Evolutionary conservation across 352 stramenopile genomes (phyloP).

Genomic region (Globisporangium abappressorium): DNA sequence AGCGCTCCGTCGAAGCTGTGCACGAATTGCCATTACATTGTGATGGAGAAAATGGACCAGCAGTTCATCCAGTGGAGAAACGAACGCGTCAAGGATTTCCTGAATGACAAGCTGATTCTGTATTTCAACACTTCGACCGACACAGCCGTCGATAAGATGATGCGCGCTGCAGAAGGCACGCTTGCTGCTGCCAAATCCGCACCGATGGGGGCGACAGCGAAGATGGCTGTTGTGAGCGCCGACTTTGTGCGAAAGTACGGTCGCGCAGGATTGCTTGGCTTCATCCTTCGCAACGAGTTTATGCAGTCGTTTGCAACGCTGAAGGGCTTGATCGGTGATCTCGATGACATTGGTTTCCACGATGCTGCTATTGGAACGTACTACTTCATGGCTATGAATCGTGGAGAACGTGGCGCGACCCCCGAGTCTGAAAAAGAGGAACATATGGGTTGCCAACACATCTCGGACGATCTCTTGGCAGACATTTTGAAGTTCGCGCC

Average conservation of each 20-base stretch:
- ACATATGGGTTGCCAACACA: constrained; percentile 49
- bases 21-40: constrained; percentile 62
- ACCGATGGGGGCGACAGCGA: constrained; percentile 75
- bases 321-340: constrained; percentile 73
- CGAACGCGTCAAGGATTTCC: constrained; percentile 77
- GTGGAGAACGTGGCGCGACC: constrained; percentile 68
- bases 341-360: constrained; percentile 81
- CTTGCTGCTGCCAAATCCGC: constrained; percentile 73
- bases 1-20: constrained; percentile 60
- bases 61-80: constrained; percentile 77
- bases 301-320: constrained; percentile 88
- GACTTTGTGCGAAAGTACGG: constrained; percentile 87
- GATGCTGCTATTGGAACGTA: constrained; percentile 83
- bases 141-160: constrained; percentile 83
- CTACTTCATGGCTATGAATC: constrained; percentile 90
- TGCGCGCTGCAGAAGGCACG: constrained; percentile 75
- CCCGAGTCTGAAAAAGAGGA: constrained; percentile 59
- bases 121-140: constrained; percentile 82
- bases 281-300: constrained; percentile 86
- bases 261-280: constrained; percentile 68
- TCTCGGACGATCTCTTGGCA: constrained; percentile 69
- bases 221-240: constrained; percentile 82
- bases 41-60: constrained; percentile 74
- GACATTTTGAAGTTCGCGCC: constrained; percentile 76
- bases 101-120: constrained; percentile 54